phyloP scores from a whole-genome alignment of 1,139 yeast genomes.

The Yamadazyma triangularis region DNA sequence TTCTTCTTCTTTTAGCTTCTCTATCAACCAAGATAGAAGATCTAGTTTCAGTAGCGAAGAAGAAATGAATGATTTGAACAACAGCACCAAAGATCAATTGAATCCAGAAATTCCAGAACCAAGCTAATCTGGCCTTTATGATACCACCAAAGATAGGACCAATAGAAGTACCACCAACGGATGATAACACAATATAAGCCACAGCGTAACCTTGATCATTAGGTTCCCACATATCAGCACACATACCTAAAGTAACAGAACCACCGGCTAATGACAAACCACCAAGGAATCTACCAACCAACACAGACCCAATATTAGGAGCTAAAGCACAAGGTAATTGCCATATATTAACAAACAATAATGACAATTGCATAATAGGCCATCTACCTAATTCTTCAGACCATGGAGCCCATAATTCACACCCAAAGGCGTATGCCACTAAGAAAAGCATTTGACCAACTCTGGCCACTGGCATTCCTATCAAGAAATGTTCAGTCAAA shows the following conservation, averaged over 20 bases:
- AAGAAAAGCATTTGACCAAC: slow-evolving; percentile 31
- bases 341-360: slow-evolving; percentile 32
- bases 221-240: slow-evolving; percentile 37
- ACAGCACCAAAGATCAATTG: slow-evolving; percentile 34
- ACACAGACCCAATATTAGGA: slow-evolving; percentile 26
- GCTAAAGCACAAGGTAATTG: slow-evolving; percentile 30
- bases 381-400: slow-evolving; percentile 34
- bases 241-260: slow-evolving; percentile 36
- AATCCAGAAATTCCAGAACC: slow-evolving; percentile 37
- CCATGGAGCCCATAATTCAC: slow-evolving; percentile 41
- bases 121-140: slow-evolving; percentile 19
- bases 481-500: slow-evolving; percentile 22
- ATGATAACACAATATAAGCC: slow-evolving; percentile 32
- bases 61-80: slow-evolving; percentile 23
- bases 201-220: slow-evolving; percentile 34
- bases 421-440: slow-evolving; percentile 33
- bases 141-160: slow-evolving; percentile 38
- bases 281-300: slow-evolving; percentile 26
- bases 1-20: slow-evolving; percentile 29
- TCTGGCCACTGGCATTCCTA: slow-evolving; percentile 26
- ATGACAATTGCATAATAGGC: slow-evolving; percentile 30
- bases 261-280: slow-evolving; percentile 33
- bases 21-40: slow-evolving; percentile 25
- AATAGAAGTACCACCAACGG: slow-evolving; percentile 32
- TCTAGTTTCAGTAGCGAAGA: slow-evolving; percentile 30